These are phyloP conservation scores for Lathyrus tuberosus DNA, from an alignment of 306 rosid genomes.

Conservation along the genomic window DNA sequence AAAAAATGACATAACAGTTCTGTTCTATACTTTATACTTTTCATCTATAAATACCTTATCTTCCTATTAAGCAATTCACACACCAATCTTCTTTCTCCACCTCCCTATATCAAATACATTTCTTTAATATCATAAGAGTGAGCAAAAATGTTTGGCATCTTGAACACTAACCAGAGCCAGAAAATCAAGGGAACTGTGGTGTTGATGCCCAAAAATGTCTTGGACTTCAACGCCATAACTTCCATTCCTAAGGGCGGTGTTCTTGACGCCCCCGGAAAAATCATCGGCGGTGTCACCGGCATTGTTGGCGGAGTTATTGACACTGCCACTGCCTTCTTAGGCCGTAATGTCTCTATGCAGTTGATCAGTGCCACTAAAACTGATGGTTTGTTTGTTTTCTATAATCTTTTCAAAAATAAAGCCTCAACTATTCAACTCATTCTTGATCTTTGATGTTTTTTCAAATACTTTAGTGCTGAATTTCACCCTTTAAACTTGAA, in stretches of 20 bases:
- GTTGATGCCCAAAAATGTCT: constrained; percentile 48
- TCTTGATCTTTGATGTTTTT: no score
- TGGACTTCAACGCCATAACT: constrained; percentile 39
- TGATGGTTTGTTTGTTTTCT: constrained; percentile 37
- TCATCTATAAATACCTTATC: constrained; percentile 10
- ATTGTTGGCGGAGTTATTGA: background rate
- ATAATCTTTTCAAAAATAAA: no score
- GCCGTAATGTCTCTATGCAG: constrained; percentile 36
- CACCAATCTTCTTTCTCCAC: constrained; percentile 8
- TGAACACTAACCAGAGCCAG: background rate
- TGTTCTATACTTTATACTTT: background rate
- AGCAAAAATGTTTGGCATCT: constrained; percentile 32
- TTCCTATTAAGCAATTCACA: background rate
- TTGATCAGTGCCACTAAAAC: constrained; percentile 42
- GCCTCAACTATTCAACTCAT: no score
- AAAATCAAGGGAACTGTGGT: constrained; percentile 51
- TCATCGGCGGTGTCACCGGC: background rate
- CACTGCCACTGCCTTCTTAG: constrained; percentile 23
- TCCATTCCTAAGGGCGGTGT: background rate
- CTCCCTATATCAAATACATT: background rate
- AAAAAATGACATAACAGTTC: no score
- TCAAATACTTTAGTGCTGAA: no score
- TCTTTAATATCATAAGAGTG: background rate
- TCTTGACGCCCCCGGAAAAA: background rate
- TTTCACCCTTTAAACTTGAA: no score